Conservation (phyloP, 139 green algal species). For the Bryopsis sp. region DNA sequence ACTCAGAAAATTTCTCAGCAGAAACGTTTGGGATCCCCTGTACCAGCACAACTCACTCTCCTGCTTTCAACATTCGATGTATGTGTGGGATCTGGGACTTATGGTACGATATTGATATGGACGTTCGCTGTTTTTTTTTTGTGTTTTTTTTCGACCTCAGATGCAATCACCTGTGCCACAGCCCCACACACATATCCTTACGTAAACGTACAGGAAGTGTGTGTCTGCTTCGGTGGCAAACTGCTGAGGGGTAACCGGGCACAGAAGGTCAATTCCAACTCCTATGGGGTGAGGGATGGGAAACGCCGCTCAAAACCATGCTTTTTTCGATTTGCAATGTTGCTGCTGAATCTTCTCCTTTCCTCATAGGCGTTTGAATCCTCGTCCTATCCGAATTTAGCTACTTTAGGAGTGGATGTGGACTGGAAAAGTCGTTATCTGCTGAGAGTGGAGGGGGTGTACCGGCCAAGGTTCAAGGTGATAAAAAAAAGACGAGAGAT, state of each 20-base stretch:
- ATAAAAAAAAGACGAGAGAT: too few relatives aligned
- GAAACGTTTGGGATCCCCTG: too few relatives aligned
- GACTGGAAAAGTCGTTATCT: slow-evolving; percentile 41
- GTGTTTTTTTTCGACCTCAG: too few relatives aligned
- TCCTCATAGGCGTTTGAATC: slow-evolving; percentile 35
- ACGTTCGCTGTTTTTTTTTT: too few relatives aligned
- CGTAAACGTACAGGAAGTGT: slow-evolving; percentile 58
- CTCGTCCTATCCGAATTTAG: slow-evolving; percentile 63
- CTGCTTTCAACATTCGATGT: background rate
- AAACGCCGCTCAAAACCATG: slow-evolving; percentile 17
- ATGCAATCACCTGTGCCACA: slow-evolving; percentile 58
- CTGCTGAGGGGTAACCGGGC: slow-evolving; percentile 80
- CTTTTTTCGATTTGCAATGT: slow-evolving; percentile 12
- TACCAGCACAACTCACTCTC: too few relatives aligned
- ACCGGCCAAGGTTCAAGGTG: slow-evolving; percentile 62
- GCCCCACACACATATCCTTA: slow-evolving; percentile 52
- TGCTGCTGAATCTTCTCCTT: too few relatives aligned
- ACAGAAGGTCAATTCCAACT: slow-evolving; percentile 52
- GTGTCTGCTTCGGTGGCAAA: slow-evolving; percentile 80
- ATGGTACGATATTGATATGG: background rate
- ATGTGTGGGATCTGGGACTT: background rate
- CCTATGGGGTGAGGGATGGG: slow-evolving; percentile 40
- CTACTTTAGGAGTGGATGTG: slow-evolving; percentile 72
- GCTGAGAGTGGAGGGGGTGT: slow-evolving; percentile 48
- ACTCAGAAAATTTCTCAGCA: too few relatives aligned